Evolutionary conservation across 2,329 filamentous ascomycete genomes (phyloP).

Genomic region (Xylariaceae sp.): DNA sequence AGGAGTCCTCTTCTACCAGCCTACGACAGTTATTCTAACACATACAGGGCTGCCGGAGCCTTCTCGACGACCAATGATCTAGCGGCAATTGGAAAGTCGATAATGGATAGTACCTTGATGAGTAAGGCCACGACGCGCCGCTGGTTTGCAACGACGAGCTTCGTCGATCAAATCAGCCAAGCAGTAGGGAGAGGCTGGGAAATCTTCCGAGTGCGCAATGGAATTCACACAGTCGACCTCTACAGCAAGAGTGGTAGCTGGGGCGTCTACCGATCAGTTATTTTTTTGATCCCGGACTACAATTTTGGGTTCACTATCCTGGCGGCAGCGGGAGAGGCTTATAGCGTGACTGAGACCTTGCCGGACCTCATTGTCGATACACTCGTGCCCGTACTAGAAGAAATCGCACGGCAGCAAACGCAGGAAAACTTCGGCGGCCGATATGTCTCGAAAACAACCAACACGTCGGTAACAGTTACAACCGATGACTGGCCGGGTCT

Average conservation of each 20-base stretch:
- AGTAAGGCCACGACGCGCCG: constrained; percentile 5
- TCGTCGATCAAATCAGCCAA: constrained; percentile 8
- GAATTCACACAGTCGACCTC: constrained; percentile 6
- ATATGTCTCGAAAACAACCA: constrained; percentile 3
- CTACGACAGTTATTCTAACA: background rate
- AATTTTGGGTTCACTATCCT: constrained; percentile 11
- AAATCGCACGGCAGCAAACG: constrained; percentile 5
- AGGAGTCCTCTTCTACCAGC: background rate
- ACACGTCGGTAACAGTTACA: constrained; percentile 3
- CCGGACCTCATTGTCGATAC: constrained; percentile 6
- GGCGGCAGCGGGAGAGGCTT: constrained; percentile 4
- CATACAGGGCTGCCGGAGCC: constrained; percentile 1
- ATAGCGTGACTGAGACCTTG: background rate
- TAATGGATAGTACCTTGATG: constrained; percentile 8
- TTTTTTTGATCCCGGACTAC: constrained; percentile 7
- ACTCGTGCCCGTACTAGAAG: constrained; percentile 5
- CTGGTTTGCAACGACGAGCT: constrained; percentile 7
- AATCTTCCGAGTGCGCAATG: constrained; percentile 7
- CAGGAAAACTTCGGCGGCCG: constrained; percentile 4
- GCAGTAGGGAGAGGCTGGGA: constrained; percentile 9
- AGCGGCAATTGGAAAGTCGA: constrained; percentile 5
- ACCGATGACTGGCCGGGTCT: constrained; percentile 3
- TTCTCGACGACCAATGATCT: constrained; percentile 11
- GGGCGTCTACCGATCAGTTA: constrained; percentile 8
- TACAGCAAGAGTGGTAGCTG: constrained; percentile 10